phyloP scores from a whole-genome alignment of 1,284 basidiomycete genomes.

The Rhodotorula glutinis region DNA sequence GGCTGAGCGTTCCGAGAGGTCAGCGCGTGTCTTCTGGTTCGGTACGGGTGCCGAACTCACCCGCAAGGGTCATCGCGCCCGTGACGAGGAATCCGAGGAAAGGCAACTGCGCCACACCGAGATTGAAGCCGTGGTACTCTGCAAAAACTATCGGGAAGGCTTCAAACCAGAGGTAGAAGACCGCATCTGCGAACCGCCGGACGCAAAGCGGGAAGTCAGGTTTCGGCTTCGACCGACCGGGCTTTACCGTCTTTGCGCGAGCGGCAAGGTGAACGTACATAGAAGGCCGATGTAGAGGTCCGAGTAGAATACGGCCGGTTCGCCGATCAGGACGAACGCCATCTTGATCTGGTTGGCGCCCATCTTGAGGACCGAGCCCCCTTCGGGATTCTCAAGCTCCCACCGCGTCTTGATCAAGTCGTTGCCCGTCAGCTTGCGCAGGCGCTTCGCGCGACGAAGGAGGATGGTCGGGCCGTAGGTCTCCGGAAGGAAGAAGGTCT shows the following conservation, averaged over 20 bases:
- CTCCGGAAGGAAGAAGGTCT: slow-evolving; percentile 47
- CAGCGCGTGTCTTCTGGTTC: too few relatives aligned
- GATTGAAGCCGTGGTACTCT: slow-evolving; percentile 40
- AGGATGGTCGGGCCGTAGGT: slow-evolving; percentile 49
- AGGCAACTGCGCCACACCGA: slow-evolving; percentile 39
- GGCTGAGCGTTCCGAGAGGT: not conserved
- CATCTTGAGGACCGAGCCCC: slow-evolving; percentile 29
- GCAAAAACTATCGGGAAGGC: slow-evolving; percentile 43
- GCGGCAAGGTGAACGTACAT: slow-evolving; percentile 24
- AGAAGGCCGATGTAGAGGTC: slow-evolving; percentile 45
- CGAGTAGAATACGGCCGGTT: slow-evolving; percentile 37
- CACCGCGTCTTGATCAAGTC: slow-evolving; percentile 46
- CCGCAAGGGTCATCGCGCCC: slow-evolving; percentile 38
- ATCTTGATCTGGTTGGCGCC: slow-evolving; percentile 37
- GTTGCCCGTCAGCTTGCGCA: slow-evolving; percentile 50
- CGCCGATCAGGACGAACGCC: slow-evolving; percentile 35
- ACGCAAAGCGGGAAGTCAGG: too few relatives aligned
- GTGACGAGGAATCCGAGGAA: slow-evolving; percentile 45
- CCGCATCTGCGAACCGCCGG: not conserved
- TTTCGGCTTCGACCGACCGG: too few relatives aligned
- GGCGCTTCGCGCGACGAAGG: slow-evolving; percentile 46
- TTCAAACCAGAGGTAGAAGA: slow-evolving; percentile 35
- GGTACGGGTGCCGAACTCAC: too few relatives aligned
- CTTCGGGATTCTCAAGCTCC: slow-evolving; percentile 44
- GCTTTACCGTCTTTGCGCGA: too few relatives aligned